Percentiles rank a stretch among this genome's conserved stretches.
phyloP scores from a whole-genome alignment of 2,329 filamentous ascomycete species.

The Epicoccum sorghinum region DNA sequence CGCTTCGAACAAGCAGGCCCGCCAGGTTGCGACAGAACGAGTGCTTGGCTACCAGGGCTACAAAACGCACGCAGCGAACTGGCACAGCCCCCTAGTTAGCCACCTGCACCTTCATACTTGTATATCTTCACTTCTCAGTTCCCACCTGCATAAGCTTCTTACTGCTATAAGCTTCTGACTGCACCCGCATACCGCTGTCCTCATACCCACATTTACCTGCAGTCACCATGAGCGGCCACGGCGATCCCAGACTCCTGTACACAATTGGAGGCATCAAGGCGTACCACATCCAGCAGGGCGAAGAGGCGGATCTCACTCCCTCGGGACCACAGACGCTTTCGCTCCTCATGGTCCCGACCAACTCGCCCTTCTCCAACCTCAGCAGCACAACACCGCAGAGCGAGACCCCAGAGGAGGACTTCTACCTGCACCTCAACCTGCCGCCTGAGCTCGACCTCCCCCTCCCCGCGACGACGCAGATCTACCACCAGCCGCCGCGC shows the following conservation, averaged over 20 bases:
- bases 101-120: neutral
- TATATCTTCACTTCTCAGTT: slow-evolving; percentile 1
- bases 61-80: slow-evolving; percentile 3
- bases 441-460: slow-evolving; percentile 94
- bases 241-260: slow-evolving; percentile 63
- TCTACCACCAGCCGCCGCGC: slow-evolving; percentile 91
- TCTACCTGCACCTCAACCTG: slow-evolving; percentile 94
- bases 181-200: neutral
- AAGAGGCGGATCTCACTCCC: slow-evolving; percentile 80
- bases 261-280: slow-evolving; percentile 82
- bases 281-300: slow-evolving; percentile 88
- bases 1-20: slow-evolving; percentile 10
- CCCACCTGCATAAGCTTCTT: neutral
- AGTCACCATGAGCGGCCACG: slow-evolving; percentile 55
- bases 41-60: slow-evolving; percentile 12
- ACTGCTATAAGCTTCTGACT: neutral
- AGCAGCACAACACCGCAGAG: slow-evolving; percentile 63
- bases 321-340: slow-evolving; percentile 90
- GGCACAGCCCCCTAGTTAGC: slow-evolving; percentile 15
- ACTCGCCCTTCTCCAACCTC: slow-evolving; percentile 68
- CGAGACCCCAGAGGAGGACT: slow-evolving; percentile 71
- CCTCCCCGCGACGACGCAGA: slow-evolving; percentile 92
- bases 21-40: slow-evolving; percentile 11
- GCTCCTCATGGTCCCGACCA: slow-evolving; percentile 93
- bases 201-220: neutral